Base-by-base conservation (phyloP, 2,329 filamentous ascomycete species). In the Alternaria arbusti region DNA sequence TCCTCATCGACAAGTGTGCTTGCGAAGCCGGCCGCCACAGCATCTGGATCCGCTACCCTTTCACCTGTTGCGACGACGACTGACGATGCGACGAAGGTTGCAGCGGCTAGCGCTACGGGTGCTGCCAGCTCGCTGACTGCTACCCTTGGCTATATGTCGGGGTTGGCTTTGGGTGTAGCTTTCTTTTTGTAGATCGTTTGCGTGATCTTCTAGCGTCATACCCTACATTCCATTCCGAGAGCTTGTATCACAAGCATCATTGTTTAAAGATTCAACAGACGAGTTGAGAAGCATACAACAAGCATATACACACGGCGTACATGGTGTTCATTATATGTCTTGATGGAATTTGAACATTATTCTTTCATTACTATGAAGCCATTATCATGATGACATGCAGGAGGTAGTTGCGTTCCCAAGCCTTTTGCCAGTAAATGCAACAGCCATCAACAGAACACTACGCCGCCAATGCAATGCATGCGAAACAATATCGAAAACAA, bases 71-170 rank as follows among this genome's bases (percentile, higher is more conserved):
- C 46, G 5, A 44, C 54, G 30, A 15, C 51, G 23, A 68, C 69
- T 57, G 59, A 61, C 57, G 51, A 61, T 23, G 49, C 45, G 50
- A 65, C 60, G 23, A 40, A 58, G 49, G 30, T 54, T 25, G 58
- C 67, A 15, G 68, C 69, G 56, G 55, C 65, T 23, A 56, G 49
- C 20, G 20, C 28, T 13, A 54, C 28, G n/a, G 55, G 54, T 28
- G 59, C 54, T 47, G 59, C 59, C 8, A 26, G 46, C 15, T 54
- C 59, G 13, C 13, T 62, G 28, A 58, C 25, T n/a, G 47, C 17
- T 58, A 26, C 55, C 6, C 17, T 62, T 26, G 54, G 47, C 13
- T 49, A 62, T 28, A 23, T 62, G 54, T 58, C 40, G 6, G 40
- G 36, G 8, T 17, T 62, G 13, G 47, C 28, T 25, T 30, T 51